A percentile compares a stretch with the other conserved stretches of the same genome.
Conservation (phyloP, 208 protist genomes). For the Leishmania major region DNA sequence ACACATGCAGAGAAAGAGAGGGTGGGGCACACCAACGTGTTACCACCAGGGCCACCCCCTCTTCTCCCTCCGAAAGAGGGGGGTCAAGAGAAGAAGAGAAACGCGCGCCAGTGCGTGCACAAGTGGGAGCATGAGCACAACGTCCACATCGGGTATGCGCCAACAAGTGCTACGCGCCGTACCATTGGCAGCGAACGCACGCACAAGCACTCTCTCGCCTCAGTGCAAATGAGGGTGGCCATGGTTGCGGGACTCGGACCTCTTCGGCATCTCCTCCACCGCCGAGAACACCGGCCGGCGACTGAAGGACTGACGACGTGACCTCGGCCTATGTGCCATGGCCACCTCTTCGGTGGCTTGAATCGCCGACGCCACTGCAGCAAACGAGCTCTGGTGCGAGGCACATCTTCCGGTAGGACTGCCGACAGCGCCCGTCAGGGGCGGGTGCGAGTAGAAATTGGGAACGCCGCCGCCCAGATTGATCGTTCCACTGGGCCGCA, state of each 20-base stretch:
- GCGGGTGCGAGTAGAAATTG: constrained; percentile 9
- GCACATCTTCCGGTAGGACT: neutral
- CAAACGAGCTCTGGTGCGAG: constrained; percentile 14
- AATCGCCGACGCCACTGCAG: constrained; percentile 5
- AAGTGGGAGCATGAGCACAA: neutral
- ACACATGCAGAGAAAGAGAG: neutral
- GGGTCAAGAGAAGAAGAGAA: neutral
- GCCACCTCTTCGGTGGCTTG: constrained; percentile 19
- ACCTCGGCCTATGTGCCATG: neutral
- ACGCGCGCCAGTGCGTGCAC: neutral
- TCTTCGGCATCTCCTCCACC: constrained; percentile 23
- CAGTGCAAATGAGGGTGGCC: neutral
- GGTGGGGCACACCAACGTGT: neutral
- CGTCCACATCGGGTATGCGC: neutral
- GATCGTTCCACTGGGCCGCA: neutral
- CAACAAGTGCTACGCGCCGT: neutral
- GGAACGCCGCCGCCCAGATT: constrained; percentile 1
- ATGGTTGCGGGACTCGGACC: constrained; percentile 1
- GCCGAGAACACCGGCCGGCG: constrained; percentile 29
- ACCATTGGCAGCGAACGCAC: neutral
- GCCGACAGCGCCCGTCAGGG: neutral
- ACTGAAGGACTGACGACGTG: constrained; percentile 25
- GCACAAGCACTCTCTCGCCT: neutral
- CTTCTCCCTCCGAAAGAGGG: neutral
- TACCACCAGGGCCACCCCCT: neutral